Percentiles rank a stretch among this genome's conserved stretches.
Conservation (phyloP, 2,329 filamentous ascomycete genomes). For the Sporothrix pallida region DNA sequence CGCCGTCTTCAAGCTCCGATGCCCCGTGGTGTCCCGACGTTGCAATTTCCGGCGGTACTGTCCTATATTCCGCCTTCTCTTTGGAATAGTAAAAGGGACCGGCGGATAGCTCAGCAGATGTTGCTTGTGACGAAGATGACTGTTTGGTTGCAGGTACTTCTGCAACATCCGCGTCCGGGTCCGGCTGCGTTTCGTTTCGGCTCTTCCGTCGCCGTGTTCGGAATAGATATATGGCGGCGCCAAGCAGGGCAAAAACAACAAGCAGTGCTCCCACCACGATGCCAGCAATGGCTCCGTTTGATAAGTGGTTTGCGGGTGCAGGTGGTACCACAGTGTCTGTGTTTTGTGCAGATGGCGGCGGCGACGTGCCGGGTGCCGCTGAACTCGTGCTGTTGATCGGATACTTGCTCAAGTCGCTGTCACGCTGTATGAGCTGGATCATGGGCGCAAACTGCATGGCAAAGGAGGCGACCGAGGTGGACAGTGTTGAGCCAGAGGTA, state of each 20-base stretch:
- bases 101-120: too few species aligned
- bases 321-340: not conserved
- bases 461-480: not conserved
- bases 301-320: not conserved
- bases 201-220: not conserved
- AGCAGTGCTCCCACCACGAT: not conserved
- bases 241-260: not conserved
- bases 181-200: too few species aligned
- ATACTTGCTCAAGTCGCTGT: not conserved
- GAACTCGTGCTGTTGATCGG: not conserved
- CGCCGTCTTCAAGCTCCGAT: too few species aligned
- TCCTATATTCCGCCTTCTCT: not conserved
- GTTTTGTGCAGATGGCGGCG: not conserved
- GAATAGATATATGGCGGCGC: not conserved
- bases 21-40: too few species aligned
- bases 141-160: too few species aligned
- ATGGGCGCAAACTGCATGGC: not conserved
- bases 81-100: too few species aligned
- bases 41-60: too few species aligned
- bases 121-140: too few species aligned
- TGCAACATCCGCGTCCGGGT: too few species aligned
- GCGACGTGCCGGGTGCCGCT: not conserved
- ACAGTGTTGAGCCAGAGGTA: not conserved
- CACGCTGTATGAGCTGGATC: not conserved
- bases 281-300: not conserved